A percentile compares a stretch with the other conserved stretches of the same genome.
These are phyloP conservation scores for Pyronema domesticum DNA, from an alignment of 495 filamentous ascomycete genomes.

Conservation along the genomic window DNA sequence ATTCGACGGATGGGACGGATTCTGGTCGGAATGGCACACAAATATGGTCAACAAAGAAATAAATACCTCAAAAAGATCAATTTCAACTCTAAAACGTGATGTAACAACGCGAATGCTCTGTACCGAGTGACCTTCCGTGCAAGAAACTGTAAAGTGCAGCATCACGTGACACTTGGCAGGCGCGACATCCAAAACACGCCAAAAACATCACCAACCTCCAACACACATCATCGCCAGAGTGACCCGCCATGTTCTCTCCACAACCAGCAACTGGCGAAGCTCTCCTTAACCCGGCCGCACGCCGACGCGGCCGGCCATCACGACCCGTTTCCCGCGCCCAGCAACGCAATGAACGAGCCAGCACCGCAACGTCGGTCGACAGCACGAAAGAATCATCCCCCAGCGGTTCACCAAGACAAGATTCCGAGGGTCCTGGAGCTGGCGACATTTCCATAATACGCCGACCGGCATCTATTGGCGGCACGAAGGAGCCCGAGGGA, in stretches of 20 bases:
- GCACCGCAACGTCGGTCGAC: constrained; percentile 13
- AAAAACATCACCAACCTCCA: not conserved
- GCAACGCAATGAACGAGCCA: constrained; percentile 30
- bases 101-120: not conserved
- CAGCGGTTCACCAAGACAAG: not conserved
- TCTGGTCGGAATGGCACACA: not conserved
- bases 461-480: not conserved
- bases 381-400: not conserved
- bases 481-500: constrained; percentile 18
- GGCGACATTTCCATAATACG: not conserved
- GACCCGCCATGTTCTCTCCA: constrained; percentile 15
- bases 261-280: constrained; percentile 10
- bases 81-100: not conserved
- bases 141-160: not conserved
- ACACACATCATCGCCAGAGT: not conserved
- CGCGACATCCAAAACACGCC: not conserved
- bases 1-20: not conserved
- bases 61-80: not conserved
- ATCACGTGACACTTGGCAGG: not conserved
- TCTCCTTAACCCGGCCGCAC: constrained; percentile 1
- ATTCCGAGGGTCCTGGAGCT: not conserved
- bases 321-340: constrained; percentile 22
- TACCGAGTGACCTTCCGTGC: not conserved
- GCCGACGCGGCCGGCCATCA: not conserved
- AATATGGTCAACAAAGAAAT: not conserved